A percentile compares a stretch with the other conserved stretches of the same genome.
Evolutionary conservation across 129 eudicot genomes (phyloP).

Genomic region (Logfia minima): DNA sequence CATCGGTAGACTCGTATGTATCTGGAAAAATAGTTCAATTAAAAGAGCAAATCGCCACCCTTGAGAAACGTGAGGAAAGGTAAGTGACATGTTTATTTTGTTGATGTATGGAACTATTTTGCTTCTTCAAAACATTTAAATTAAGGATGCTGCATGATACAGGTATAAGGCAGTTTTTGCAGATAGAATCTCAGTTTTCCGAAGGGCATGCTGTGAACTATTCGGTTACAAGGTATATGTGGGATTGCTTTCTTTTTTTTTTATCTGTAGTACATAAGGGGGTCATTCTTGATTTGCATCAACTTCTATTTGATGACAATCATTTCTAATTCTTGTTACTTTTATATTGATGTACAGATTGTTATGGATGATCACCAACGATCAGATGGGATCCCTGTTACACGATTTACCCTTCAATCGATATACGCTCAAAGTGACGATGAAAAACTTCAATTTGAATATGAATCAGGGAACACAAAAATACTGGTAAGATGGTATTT

Average conservation of each 20-base stretch:
- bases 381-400: constrained; percentile 93
- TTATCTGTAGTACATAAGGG: background rate
- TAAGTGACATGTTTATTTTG: constrained; percentile 22
- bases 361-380: constrained; percentile 97
- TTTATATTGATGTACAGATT: constrained; percentile 50
- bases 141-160: constrained; percentile 35
- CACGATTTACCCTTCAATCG: constrained; percentile 81
- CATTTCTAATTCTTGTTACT: background rate
- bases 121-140: background rate
- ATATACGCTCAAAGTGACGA: constrained; percentile 95
- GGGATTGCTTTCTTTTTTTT: background rate
- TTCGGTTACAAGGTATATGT: constrained; percentile 89
- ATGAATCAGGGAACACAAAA: constrained; percentile 95
- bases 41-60: constrained; percentile 96
- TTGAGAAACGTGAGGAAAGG: constrained; percentile 98
- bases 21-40: constrained; percentile 90
- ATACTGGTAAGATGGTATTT: constrained; percentile 60
- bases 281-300: constrained; percentile 1
- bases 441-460: constrained; percentile 90
- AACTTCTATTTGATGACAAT: background rate
- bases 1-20: constrained; percentile 76
- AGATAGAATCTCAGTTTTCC: constrained; percentile 89
- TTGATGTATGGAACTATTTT: background rate
- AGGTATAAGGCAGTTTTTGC: constrained; percentile 99
- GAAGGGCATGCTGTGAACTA: constrained; percentile 98